phyloP scores from a whole-genome alignment of 192 early-diverging fungal species.

The Rhizoclosmatium globosum region DNA sequence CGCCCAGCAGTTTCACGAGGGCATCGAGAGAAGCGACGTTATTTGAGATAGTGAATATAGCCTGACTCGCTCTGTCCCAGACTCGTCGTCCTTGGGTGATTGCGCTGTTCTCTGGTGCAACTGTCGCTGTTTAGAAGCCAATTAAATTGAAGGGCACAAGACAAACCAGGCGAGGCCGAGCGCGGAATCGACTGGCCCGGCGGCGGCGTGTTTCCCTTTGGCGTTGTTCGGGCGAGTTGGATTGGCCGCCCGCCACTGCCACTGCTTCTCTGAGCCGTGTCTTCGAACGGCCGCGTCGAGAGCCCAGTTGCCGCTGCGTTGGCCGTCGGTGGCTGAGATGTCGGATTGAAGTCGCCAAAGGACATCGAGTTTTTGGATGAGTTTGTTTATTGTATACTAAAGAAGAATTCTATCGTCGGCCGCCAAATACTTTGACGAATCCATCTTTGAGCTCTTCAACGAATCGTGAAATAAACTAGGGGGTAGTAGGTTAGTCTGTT shows the following conservation, averaged over 20 bases:
- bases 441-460: slow-evolving; percentile 12
- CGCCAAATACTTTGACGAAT: neutral
- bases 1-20: slow-evolving; percentile 78
- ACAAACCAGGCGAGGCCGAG: neutral
- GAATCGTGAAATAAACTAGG: slow-evolving; percentile 26
- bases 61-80: slow-evolving; percentile 78
- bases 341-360: slow-evolving; percentile 2
- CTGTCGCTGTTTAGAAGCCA: neutral
- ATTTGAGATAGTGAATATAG: slow-evolving; percentile 86
- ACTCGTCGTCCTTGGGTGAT: slow-evolving; percentile 23
- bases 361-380: neutral
- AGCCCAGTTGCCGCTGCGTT: slow-evolving; percentile 7
- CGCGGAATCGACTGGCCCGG: neutral
- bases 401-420: slow-evolving; percentile 1
- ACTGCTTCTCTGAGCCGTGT: neutral
- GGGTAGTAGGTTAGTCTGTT: neutral
- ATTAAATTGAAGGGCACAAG: neutral
- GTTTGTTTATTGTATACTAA: neutral
- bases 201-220: slow-evolving; percentile 4
- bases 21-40: slow-evolving; percentile 86
- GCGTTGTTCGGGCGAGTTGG: slow-evolving; percentile 34
- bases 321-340: neutral
- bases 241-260: slow-evolving; percentile 53
- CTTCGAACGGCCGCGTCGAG: slow-evolving; percentile 8
- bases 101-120: neutral